Conservation (phyloP, 345 rosid species). For the Pseudoturritis turrita region DNA sequence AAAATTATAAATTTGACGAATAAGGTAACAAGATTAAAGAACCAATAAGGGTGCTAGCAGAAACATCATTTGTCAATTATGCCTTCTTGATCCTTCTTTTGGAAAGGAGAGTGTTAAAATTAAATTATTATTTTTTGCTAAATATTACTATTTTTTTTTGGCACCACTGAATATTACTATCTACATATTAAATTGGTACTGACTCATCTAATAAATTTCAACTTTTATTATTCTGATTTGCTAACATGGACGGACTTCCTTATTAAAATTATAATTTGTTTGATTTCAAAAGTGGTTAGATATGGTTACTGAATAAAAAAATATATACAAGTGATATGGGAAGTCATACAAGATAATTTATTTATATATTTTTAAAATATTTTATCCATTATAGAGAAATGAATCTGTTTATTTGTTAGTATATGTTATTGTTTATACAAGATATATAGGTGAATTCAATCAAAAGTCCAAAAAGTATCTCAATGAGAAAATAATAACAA, state of each 20-base stretch:
- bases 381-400: background rate
- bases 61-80: conserved; percentile 24
- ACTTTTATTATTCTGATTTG: conserved; percentile 5
- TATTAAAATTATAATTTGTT: background rate
- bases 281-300: conserved; percentile 1
- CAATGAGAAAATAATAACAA: background rate
- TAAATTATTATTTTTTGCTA: background rate
- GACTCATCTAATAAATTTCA: conserved; percentile 19
- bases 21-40: conserved; percentile 10
- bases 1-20: background rate
- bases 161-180: background rate
- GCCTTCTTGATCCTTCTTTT: conserved; percentile 26
- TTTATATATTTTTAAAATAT: background rate
- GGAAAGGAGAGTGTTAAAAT: background rate
- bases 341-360: background rate
- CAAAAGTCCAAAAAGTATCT: background rate
- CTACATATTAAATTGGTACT: background rate
- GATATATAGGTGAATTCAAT: background rate
- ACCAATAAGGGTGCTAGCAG: conserved; percentile 11
- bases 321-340: background rate
- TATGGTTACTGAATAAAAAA: background rate
- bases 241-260: background rate
- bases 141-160: background rate
- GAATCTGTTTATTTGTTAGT: background rate
- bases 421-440: background rate